Percentiles rank a stretch among this genome's conserved stretches.
Evolutionary conservation across 352 stramenopile genomes (phyloP).

Genomic region (Pythium utonaiense): DNA sequence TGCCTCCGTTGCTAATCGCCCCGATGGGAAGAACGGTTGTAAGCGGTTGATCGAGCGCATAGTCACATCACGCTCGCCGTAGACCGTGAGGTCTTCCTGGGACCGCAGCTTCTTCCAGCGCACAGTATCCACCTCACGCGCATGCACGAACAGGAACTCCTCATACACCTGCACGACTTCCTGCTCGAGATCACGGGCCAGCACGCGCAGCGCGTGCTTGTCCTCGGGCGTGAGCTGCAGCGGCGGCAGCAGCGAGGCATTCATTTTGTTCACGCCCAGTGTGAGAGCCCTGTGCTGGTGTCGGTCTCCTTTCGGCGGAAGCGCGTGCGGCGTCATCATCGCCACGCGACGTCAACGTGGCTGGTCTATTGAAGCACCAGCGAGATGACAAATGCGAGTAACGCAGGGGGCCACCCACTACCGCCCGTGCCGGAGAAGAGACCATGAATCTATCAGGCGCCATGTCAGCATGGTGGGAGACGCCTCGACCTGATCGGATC

Average conservation of each 20-base stretch:
- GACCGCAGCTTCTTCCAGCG: slow-evolving; percentile 46
- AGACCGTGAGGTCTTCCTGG: slow-evolving; percentile 38
- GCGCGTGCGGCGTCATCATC: background rate
- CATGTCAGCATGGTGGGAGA: no score
- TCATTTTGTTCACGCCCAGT: slow-evolving; percentile 2
- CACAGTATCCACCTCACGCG: slow-evolving; percentile 27
- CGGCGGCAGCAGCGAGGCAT: slow-evolving; percentile 15
- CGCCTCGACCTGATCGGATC: no score
- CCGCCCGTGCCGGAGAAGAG: background rate
- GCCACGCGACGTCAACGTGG: background rate
- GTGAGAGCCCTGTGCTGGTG: slow-evolving; percentile 6
- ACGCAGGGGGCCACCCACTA: background rate
- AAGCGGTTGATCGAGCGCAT: slow-evolving; percentile 23
- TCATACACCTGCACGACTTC: slow-evolving; percentile 48
- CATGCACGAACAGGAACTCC: slow-evolving; percentile 29
- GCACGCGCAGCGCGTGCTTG: slow-evolving; percentile 27
- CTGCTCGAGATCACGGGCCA: slow-evolving; percentile 41
- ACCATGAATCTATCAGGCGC: background rate
- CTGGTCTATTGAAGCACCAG: background rate
- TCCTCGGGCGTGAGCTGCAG: slow-evolving; percentile 31
- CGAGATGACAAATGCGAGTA: background rate
- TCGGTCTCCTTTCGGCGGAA: slow-evolving; percentile 1
- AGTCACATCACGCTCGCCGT: slow-evolving; percentile 29
- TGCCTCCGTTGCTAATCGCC: slow-evolving; percentile 2
- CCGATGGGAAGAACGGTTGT: slow-evolving; percentile 23